Percentiles rank a stretch among this genome's conserved stretches.
phyloP scores from a whole-genome alignment of 2,329 filamentous ascomycete genomes.

The Fusarium sp. region DNA sequence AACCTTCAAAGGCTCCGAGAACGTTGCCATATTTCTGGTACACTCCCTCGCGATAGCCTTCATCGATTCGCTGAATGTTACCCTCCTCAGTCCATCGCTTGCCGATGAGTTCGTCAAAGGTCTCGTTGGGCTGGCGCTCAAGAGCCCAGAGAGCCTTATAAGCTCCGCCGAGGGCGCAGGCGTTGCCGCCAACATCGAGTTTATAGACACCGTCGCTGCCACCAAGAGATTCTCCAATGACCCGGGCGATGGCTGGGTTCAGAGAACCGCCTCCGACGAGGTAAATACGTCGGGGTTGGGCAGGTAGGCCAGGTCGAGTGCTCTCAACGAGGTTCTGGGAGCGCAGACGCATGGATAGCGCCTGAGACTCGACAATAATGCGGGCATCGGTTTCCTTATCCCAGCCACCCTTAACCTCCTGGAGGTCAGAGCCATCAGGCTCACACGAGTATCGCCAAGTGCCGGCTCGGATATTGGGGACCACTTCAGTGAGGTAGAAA shows the following conservation, averaged over 20 bases:
- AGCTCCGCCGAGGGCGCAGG: conserved; percentile 91
- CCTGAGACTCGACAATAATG: conserved; percentile 92
- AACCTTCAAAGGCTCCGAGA: conserved; percentile 78
- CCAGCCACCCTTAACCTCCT: conserved; percentile 53
- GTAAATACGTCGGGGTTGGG: conserved; percentile 90
- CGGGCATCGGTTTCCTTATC: conserved; percentile 79
- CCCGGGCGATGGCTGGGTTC: conserved; percentile 87
- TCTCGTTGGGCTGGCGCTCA: conserved; percentile 75
- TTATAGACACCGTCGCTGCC: conserved; percentile 91
- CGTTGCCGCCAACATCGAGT: conserved; percentile 93
- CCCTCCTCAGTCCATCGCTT: conserved; percentile 86
- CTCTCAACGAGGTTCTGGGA: conserved; percentile 78
- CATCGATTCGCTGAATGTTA: conserved; percentile 83
- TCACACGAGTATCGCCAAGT: conserved; percentile 83
- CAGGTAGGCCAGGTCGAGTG: conserved; percentile 69
- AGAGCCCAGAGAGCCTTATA: conserved; percentile 97
- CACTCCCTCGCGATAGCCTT: conserved; percentile 79
- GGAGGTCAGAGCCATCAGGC: conserved; percentile 65
- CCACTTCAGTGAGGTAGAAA: conserved; percentile 94
- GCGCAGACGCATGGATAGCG: conserved; percentile 88
- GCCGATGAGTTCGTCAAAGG: conserved; percentile 89
- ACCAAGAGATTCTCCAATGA: conserved; percentile 89
- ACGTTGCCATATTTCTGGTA: conserved; percentile 85
- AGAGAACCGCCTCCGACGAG: conserved; percentile 92
- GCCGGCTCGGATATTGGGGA: conserved; percentile 87